These are phyloP conservation scores for Excoecaria cochinchinensis DNA, from an alignment of 345 rosid genomes.

Conservation along the genomic window DNA sequence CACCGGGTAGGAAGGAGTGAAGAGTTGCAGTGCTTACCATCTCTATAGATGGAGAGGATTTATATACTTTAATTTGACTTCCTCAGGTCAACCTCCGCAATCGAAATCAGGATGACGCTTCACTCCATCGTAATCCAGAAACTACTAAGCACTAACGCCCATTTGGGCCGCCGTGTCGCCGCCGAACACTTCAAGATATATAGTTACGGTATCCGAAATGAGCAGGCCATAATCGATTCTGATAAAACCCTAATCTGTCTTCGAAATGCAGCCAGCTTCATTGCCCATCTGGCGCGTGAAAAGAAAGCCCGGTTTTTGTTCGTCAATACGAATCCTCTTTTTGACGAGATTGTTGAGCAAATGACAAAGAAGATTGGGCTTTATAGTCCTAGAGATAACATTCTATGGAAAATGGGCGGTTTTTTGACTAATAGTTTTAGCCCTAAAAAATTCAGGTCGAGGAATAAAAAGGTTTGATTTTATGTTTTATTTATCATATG, in stretches of 20 bases:
- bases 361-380: slow-evolving; percentile 71
- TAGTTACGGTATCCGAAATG: slow-evolving; percentile 72
- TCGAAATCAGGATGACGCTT: slow-evolving; percentile 54
- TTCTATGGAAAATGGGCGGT: slow-evolving; percentile 80
- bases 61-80: background rate
- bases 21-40: background rate
- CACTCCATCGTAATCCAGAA: slow-evolving; percentile 86
- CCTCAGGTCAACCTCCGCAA: background rate
- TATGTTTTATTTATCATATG: background rate
- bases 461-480: slow-evolving; percentile 57
- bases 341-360: slow-evolving; percentile 77
- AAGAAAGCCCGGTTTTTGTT: slow-evolving; percentile 63
- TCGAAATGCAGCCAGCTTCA: slow-evolving; percentile 78
- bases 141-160: slow-evolving; percentile 79
- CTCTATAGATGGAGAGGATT: no score
- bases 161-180: slow-evolving; percentile 71
- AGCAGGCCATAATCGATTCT: slow-evolving; percentile 64
- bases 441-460: slow-evolving; percentile 87
- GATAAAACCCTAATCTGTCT: slow-evolving; percentile 89
- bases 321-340: slow-evolving; percentile 88
- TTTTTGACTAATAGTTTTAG: slow-evolving; percentile 82
- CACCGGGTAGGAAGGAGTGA: background rate
- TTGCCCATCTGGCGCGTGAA: slow-evolving; percentile 58
- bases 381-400: slow-evolving; percentile 56
- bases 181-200: slow-evolving; percentile 82